phyloP scores from a whole-genome alignment of 139 green algal genomes.

The Medakamo hakoo region DNA sequence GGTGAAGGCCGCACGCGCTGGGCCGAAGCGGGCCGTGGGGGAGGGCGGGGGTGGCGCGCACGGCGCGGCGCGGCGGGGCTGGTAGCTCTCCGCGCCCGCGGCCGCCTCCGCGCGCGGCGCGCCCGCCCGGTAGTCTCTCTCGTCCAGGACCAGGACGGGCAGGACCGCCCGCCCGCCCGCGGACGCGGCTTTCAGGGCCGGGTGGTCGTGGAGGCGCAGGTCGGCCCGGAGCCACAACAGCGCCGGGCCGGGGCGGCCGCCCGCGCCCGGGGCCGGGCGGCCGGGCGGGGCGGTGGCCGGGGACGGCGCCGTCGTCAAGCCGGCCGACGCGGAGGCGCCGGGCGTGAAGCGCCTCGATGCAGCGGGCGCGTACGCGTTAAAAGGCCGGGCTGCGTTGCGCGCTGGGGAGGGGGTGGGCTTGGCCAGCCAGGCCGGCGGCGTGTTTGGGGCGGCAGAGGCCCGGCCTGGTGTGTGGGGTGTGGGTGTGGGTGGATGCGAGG shows the following conservation, averaged over 20 bases:
- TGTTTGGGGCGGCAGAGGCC: neutral
- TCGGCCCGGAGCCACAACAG: conserved; percentile 31
- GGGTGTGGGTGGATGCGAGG: neutral
- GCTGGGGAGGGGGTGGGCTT: no score
- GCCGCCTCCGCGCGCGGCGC: conserved; percentile 29
- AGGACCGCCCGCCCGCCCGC: conserved; percentile 19
- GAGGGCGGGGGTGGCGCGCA: neutral
- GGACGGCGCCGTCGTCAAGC: no score
- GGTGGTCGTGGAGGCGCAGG: conserved; percentile 40
- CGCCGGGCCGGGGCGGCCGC: conserved; percentile 2
- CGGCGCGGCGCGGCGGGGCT: no score
- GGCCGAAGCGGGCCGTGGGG: neutral
- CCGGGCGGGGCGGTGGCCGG: no score
- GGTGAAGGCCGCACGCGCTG: conserved; percentile 23
- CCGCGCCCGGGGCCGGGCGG: neutral
- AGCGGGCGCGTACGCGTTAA: no score
- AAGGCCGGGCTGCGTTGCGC: no score
- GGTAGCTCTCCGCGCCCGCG: no score
- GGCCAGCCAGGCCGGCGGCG: neutral
- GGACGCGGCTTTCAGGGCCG: conserved; percentile 22
- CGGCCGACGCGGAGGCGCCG: no score
- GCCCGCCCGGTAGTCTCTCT: conserved; percentile 28
- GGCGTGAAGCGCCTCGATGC: no score
- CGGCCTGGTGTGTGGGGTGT: neutral
- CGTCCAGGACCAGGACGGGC: conserved; percentile 44